Evolutionary conservation across 2,329 filamentous ascomycete species (phyloP).

Genomic region (Alternaria viburni): DNA sequence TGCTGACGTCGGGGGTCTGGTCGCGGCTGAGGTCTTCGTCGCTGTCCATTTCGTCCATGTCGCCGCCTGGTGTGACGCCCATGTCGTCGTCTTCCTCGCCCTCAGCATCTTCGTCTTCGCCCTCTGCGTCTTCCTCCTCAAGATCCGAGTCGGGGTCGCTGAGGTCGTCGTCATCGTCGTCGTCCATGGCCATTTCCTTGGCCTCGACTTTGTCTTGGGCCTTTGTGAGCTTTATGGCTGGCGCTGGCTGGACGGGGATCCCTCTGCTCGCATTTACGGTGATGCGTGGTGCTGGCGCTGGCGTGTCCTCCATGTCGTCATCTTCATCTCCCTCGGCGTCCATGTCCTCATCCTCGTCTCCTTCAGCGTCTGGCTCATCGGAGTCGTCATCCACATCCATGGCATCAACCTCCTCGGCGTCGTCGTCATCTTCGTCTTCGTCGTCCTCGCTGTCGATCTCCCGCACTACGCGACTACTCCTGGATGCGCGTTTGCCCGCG

Average conservation of each 20-base stretch:
- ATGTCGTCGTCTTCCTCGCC: slow-evolving; percentile 50
- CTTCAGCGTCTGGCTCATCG: slow-evolving; percentile 43
- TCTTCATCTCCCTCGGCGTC: slow-evolving; percentile 50
- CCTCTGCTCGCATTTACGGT: slow-evolving; percentile 29
- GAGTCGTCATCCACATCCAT: slow-evolving; percentile 51
- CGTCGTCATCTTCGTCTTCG: slow-evolving; percentile 47
- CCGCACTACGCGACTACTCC: slow-evolving; percentile 47
- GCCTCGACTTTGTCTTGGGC: slow-evolving; percentile 54
- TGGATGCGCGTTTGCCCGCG: slow-evolving; percentile 46
- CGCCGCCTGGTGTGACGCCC: slow-evolving; percentile 44
- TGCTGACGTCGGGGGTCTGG: slow-evolving; percentile 68
- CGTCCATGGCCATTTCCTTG: slow-evolving; percentile 58
- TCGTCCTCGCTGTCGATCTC: slow-evolving; percentile 53
- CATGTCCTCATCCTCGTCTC: slow-evolving; percentile 49
- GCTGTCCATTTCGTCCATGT: slow-evolving; percentile 54
- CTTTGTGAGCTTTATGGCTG: slow-evolving; percentile 40
- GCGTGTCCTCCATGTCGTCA: slow-evolving; percentile 45
- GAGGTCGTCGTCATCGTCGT: slow-evolving; percentile 54
- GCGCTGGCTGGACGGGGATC: slow-evolving; percentile 44
- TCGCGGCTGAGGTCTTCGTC: slow-evolving; percentile 62
- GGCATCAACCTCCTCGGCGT: slow-evolving; percentile 49
- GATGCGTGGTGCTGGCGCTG: slow-evolving; percentile 38
- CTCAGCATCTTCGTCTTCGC: slow-evolving; percentile 52
- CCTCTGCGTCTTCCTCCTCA: slow-evolving; percentile 56
- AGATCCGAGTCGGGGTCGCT: slow-evolving; percentile 49